Base-by-base conservation (phyloP, 176 grass and related monocot species). In the Juncus inflexus region DNA sequence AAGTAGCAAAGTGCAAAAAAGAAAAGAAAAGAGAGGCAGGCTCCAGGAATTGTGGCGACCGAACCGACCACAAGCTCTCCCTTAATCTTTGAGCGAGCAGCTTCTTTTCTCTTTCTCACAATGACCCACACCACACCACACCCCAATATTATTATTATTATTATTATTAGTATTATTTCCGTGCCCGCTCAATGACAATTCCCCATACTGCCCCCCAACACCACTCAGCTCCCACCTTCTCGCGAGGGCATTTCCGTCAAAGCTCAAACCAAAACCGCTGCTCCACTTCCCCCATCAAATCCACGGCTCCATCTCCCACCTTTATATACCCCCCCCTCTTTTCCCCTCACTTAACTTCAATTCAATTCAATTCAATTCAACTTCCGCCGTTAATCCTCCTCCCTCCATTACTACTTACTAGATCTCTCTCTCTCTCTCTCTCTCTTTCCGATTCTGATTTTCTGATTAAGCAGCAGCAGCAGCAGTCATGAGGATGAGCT, bases 401-500 rank as follows among this genome's bases (percentile, higher is more conserved):
- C 28, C 37, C 19, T 54, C 35, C 19, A 3, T 51, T 38, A 3
- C 11, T 2, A 57, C 5, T 3, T 37, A 3, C 53, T 19, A 13
- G 4, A 49, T 67, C 19, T 52, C 35, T 47, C 50, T 52, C 28
- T 54, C 37, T 12, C 3, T 3, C 42, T 7, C 7, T 3, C 4
- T 6, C 43, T 47, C 43, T 47, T 47, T 47, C 6, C 9, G 43
- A 47, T 47, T 47, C 9, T 11, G 14, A 12, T 4, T n/a, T n/a
- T n/a, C n/a, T n/a, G n/a, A n/a, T n/a, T n/a, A n/a, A n/a, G n/a
- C n/a, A n/a, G n/a, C n/a, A n/a, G 19, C 19, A 28, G 19, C 19
- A 28, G 19, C 19, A 28, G 43, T 9, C 35, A 73, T 77, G 74
- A 83, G 66, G 74, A 77, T 67, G 74, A 83, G 80, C 66, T 83